phyloP scores from a whole-genome alignment of 2,329 filamentous ascomycete species.

The Chaetomiaceae sp. region DNA sequence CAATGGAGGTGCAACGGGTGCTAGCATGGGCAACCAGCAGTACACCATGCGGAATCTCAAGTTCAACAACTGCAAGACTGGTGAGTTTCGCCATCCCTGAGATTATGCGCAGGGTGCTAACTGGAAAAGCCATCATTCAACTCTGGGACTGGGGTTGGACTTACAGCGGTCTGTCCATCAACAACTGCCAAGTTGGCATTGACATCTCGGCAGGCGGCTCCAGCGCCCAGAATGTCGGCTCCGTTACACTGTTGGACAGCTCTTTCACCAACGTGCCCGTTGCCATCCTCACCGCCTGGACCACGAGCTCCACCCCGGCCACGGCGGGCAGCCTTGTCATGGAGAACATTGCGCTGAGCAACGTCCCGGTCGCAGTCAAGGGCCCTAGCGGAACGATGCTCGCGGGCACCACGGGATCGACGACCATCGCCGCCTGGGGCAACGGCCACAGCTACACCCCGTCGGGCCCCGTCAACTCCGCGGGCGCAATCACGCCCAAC shows the following conservation, averaged over 20 bases:
- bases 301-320: slow-evolving; percentile 34
- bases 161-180: slow-evolving; percentile 57
- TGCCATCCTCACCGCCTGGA: slow-evolving; percentile 61
- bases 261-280: slow-evolving; percentile 58
- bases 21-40: slow-evolving; percentile 64
- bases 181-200: slow-evolving; percentile 55
- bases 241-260: slow-evolving; percentile 67
- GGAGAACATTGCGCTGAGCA: slow-evolving; percentile 40
- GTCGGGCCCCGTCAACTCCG: slow-evolving; percentile 38
- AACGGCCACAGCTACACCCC: slow-evolving; percentile 62
- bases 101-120: background rate
- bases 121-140: slow-evolving; percentile 52
- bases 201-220: slow-evolving; percentile 52
- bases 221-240: slow-evolving; percentile 58
- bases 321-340: slow-evolving; percentile 58
- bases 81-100: slow-evolving; percentile 18
- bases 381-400: slow-evolving; percentile 43
- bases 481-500: slow-evolving; percentile 45
- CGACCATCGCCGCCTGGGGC: slow-evolving; percentile 57
- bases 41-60: slow-evolving; percentile 64
- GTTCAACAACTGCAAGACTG: slow-evolving; percentile 62
- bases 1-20: slow-evolving; percentile 54
- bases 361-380: slow-evolving; percentile 39
- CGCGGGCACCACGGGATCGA: slow-evolving; percentile 46
- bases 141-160: slow-evolving; percentile 74